These are phyloP conservation scores for Sporothrix variecibatus DNA, from an alignment of 2,329 filamentous ascomycete species.

Conservation along the genomic window DNA sequence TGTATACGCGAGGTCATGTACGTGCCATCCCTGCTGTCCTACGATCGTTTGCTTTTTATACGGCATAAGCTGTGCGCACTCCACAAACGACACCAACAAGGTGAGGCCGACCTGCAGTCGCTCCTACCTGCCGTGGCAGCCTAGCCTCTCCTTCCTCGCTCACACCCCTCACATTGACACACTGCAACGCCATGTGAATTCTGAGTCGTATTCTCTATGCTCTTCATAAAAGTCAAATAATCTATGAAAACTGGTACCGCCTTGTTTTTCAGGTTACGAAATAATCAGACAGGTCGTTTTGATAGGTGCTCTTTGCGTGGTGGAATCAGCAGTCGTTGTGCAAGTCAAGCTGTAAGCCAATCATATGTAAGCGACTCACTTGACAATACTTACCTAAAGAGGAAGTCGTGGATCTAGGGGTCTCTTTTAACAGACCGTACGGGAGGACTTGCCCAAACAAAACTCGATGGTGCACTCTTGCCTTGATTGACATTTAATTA, in stretches of 20 bases:
- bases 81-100: background rate
- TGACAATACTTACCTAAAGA: background rate
- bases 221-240: background rate
- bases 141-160: background rate
- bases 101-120: conserved; percentile 5
- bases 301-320: background rate
- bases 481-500: background rate
- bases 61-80: background rate
- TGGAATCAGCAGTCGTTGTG: background rate
- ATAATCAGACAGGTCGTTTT: background rate
- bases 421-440: background rate
- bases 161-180: background rate
- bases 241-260: background rate
- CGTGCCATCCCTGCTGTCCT: background rate
- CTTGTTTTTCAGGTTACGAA: background rate
- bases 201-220: background rate
- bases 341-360: background rate
- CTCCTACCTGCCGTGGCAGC: conserved; percentile 1
- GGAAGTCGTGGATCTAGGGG: background rate
- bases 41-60: background rate
- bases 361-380: background rate
- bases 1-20: background rate
- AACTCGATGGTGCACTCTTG: background rate
- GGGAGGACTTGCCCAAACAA: background rate
- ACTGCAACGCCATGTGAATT: background rate